A percentile compares a stretch with the other conserved stretches of the same genome.
phyloP scores from a whole-genome alignment of 768 basidiomycete genomes.

The Boletus tylopilopsis region DNA sequence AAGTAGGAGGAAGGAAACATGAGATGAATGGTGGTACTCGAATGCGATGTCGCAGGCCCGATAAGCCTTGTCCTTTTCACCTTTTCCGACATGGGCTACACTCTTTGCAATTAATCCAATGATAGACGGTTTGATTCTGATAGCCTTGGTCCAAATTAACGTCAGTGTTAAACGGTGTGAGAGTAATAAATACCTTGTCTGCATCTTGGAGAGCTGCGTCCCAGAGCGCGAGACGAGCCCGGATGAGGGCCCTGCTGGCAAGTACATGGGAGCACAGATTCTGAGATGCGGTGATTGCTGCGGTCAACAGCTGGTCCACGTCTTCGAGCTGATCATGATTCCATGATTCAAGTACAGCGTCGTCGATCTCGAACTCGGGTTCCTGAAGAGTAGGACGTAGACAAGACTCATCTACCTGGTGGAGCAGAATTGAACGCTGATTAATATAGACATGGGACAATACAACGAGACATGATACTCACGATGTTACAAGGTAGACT shows the following conservation, averaged over 20 bases:
- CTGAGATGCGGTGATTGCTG: not conserved
- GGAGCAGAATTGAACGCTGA: not conserved
- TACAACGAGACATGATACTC: not conserved
- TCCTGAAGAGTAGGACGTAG: not conserved
- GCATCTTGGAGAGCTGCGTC: not conserved
- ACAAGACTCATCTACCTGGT: too few species aligned
- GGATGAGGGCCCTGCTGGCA: not conserved
- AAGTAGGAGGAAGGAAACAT: not conserved
- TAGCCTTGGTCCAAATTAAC: not conserved
- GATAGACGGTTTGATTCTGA: not conserved
- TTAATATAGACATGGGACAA: too few species aligned
- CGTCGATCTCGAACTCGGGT: not conserved
- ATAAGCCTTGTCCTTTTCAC: not conserved
- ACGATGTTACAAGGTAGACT: not conserved
- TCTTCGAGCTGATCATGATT: not conserved
- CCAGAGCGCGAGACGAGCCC: not conserved
- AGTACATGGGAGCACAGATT: not conserved
- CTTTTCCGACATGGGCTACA: not conserved
- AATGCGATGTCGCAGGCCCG: conserved; percentile 3
- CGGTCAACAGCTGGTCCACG: not conserved
- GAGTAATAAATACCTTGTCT: not conserved
- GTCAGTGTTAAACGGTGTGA: not conserved
- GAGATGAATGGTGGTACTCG: not conserved
- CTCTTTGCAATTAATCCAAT: conserved; percentile 5
- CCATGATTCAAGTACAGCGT: not conserved